Percentiles rank a stretch among this genome's conserved stretches.
Conservation (phyloP, 148 eudicot genomes). For the Rhododendron ferrugineum region DNA sequence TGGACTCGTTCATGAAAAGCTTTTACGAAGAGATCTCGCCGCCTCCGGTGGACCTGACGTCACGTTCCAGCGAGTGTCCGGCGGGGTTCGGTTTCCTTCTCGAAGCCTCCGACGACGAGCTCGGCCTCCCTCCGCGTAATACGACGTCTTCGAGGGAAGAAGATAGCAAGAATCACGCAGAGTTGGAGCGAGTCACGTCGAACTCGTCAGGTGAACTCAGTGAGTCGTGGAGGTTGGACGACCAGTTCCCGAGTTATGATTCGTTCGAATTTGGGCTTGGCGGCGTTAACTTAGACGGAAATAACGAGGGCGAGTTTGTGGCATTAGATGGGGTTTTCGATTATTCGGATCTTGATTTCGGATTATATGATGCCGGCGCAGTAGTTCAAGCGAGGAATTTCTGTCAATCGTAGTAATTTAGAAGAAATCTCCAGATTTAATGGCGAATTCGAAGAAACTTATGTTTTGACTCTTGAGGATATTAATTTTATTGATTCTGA, state of each 20-base stretch:
- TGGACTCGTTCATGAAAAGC: slow-evolving; percentile 68
- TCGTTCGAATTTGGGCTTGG: slow-evolving; percentile 37
- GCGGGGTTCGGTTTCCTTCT: slow-evolving; percentile 39
- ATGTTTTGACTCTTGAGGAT: neutral
- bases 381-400: neutral
- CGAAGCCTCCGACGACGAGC: slow-evolving; percentile 48
- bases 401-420: neutral
- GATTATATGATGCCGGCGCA: slow-evolving; percentile 39
- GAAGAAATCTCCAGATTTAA: neutral
- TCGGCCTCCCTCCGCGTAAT: slow-evolving; percentile 41
- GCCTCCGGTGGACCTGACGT: slow-evolving; percentile 14
- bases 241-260: slow-evolving; percentile 35
- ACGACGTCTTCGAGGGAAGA: slow-evolving; percentile 5
- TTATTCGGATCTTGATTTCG: slow-evolving; percentile 46
- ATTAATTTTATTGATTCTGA: neutral
- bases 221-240: slow-evolving; percentile 47
- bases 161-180: slow-evolving; percentile 7
- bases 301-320: slow-evolving; percentile 31
- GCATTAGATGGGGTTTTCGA: slow-evolving; percentile 66
- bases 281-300: slow-evolving; percentile 15
- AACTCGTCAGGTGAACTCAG: slow-evolving; percentile 34
- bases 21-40: slow-evolving; percentile 57
- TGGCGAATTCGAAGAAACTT: neutral
- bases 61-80: slow-evolving; percentile 27
- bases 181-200: slow-evolving; percentile 28